Base-by-base conservation (phyloP, 768 basidiomycete genomes). In the Inosperma sp. region DNA sequence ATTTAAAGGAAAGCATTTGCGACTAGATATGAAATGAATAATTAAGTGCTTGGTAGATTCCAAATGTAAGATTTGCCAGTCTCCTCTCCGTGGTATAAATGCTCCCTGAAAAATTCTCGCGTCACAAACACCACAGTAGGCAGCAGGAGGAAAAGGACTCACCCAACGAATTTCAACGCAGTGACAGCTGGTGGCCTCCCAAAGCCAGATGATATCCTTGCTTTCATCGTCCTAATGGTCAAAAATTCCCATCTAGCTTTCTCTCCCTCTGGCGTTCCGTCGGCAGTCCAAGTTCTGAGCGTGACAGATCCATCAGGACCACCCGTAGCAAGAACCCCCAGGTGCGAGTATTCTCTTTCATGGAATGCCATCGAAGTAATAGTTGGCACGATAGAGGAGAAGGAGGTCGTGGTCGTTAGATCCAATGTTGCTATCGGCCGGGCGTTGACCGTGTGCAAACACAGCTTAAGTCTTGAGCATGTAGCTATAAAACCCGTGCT, bases 401-500 rank as follows among this genome's bases (percentile, higher is more conserved):
- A 73, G 4, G 70, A 66, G 17, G 76, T 64, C 19, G 73, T 67
- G 3, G 63, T 67, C 3, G 74, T 72, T 2, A 91, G 71, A 55
- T 90, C 84, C 27, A 92, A 64, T 10, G 74, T 76, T 0, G 83
- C 83, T 55, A 96, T 89, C 0, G 79, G 82, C 14, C 86, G 78
- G 0, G 80, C 93, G 60, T 95, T 95, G 69, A 95, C 77, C 0
- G 91, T 95, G 65, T 93, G 90, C 13, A 94, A 67, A 63, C 81
- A 86, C 13, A 96, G 66, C 48, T 80, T 80, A 2, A 75, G 67
- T 21, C 74, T 66, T 2, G 93, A 93, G 56, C 89, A 92, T 0
- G 91, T 83, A 0, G 90, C 91, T 47, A 95, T 84, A 64, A 89
- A 85, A 9, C 93, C 93, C 41, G 87, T 91, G 64, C 88, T 85